Evolutionary conservation across 2,329 filamentous ascomycete genomes (phyloP).

Genomic region (Ilyonectria sp.): DNA sequence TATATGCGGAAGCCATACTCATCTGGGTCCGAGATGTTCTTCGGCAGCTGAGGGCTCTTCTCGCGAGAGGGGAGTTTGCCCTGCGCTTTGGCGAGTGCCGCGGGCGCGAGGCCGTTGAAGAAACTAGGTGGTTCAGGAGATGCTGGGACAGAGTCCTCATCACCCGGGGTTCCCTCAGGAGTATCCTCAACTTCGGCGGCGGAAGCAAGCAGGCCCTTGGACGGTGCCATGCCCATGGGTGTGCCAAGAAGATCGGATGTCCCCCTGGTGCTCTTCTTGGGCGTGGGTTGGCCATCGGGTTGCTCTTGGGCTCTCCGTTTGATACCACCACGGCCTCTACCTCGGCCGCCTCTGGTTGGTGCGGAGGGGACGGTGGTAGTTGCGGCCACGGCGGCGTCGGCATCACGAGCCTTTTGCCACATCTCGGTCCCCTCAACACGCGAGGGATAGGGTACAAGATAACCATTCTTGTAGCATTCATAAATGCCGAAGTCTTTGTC

Average conservation of each 20-base stretch:
- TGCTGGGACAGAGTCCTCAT: conserved; percentile 55
- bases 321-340: conserved; percentile 52
- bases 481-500: conserved; percentile 61
- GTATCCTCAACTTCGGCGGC: conserved; percentile 55
- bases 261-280: conserved; percentile 62
- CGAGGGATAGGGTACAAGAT: conserved; percentile 62
- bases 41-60: conserved; percentile 57
- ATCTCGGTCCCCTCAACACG: conserved; percentile 60
- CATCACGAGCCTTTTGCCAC: conserved; percentile 56
- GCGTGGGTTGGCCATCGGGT: conserved; percentile 63
- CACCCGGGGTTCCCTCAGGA: conserved; percentile 53
- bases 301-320: conserved; percentile 69
- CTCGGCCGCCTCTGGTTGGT: conserved; percentile 49
- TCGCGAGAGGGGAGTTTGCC: conserved; percentile 53
- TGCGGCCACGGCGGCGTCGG: conserved; percentile 55
- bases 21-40: conserved; percentile 63
- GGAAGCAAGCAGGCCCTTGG: conserved; percentile 58
- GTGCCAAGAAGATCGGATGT: conserved; percentile 50
- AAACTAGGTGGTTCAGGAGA: conserved; percentile 53
- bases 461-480: conserved; percentile 57
- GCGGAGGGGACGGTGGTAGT: conserved; percentile 42
- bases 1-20: conserved; percentile 66
- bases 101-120: conserved; percentile 46
- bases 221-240: conserved; percentile 49
- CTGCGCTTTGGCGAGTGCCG: conserved; percentile 46